phyloP scores from a whole-genome alignment of 352 stramenopile genomes.

The Phytophthora citricola region DNA sequence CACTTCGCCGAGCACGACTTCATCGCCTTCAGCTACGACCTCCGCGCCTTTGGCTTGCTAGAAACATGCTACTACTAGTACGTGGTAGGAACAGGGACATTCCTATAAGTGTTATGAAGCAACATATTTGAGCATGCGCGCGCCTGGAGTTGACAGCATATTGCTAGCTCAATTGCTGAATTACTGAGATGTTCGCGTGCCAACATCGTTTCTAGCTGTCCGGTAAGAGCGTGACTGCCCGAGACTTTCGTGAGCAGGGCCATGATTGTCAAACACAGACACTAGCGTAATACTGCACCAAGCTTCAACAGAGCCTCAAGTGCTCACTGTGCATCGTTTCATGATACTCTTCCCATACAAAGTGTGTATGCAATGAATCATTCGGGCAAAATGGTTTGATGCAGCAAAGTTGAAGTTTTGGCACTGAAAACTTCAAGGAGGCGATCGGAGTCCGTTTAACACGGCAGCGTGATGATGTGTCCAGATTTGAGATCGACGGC shows the following conservation, averaged over 20 bases:
- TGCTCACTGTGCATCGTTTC: slow-evolving; percentile 1
- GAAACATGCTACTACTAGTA: background rate
- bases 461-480: background rate
- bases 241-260: background rate
- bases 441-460: slow-evolving; percentile 13
- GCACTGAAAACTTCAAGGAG: slow-evolving; percentile 24
- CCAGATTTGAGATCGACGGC: too few relatives aligned
- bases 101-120: too few relatives aligned
- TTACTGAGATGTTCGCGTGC: too few relatives aligned
- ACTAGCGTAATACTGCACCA: slow-evolving; percentile 21
- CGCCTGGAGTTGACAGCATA: too few relatives aligned
- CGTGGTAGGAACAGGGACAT: background rate
- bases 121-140: too few relatives aligned
- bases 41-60: slow-evolving; percentile 23
- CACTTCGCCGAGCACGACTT: background rate
- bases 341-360: slow-evolving; percentile 7
- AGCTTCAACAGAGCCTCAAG: slow-evolving; percentile 11
- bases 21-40: slow-evolving; percentile 10
- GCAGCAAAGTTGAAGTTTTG: slow-evolving; percentile 33
- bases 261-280: slow-evolving; percentile 20
- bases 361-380: too few relatives aligned
- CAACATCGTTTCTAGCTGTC: too few relatives aligned
- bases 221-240: too few relatives aligned
- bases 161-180: background rate
- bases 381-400: slow-evolving; percentile 31